Evolutionary conservation across 345 rosid species (phyloP).

Genomic region (Populus ilicifolia): DNA sequence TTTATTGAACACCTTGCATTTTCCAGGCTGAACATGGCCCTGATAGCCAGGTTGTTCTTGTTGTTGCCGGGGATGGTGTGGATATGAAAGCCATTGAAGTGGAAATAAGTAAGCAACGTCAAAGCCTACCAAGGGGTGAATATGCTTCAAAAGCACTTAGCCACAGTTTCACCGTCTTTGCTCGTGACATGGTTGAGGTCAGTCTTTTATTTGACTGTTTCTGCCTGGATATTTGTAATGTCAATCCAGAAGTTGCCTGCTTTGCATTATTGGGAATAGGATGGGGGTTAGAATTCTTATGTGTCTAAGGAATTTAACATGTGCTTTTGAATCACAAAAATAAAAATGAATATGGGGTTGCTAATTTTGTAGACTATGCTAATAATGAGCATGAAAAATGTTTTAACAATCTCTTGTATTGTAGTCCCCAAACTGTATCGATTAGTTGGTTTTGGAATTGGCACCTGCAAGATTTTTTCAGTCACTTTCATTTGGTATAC

Average conservation of each 20-base stretch:
- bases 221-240: not conserved
- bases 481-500: too few species aligned
- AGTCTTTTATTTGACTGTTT: conserved; percentile 2
- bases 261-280: not conserved
- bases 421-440: not conserved
- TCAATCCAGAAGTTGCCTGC: not conserved
- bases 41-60: conserved; percentile 94
- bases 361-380: not conserved
- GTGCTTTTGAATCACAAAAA: not conserved
- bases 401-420: not conserved
- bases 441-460: not conserved
- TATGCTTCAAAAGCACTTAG: conserved; percentile 76
- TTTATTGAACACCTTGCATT: not conserved
- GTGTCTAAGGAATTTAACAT: not conserved
- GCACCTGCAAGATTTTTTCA: too few species aligned
- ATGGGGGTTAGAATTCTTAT: not conserved
- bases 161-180: conserved; percentile 80
- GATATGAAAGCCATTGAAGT: conserved; percentile 68
- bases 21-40: conserved; percentile 97
- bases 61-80: conserved; percentile 71
- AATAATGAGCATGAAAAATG: not conserved
- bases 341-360: too few species aligned
- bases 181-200: conserved; percentile 83
- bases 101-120: conserved; percentile 70
- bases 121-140: conserved; percentile 72